Evolutionary conservation across 805 yeast genomes (phyloP).

Genomic region (Kodamaea kaohsiungensis): DNA sequence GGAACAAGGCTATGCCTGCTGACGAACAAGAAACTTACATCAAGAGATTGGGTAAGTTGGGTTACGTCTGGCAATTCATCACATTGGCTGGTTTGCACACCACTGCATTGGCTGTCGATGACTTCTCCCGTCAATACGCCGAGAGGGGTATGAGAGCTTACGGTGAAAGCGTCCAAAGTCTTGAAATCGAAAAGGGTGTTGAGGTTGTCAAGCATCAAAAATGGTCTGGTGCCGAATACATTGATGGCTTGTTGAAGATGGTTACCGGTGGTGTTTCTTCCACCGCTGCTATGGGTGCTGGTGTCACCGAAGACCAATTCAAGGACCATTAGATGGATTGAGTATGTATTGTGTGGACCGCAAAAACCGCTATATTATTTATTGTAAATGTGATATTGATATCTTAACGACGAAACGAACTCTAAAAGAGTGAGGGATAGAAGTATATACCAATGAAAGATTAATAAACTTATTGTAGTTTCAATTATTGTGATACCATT

Average conservation of each 20-base stretch:
- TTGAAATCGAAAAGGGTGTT: constrained; percentile 84
- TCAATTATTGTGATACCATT: no score
- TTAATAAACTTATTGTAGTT: no score
- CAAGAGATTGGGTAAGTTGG: constrained; percentile 79
- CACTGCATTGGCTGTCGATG: constrained; percentile 87
- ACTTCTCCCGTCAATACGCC: constrained; percentile 76
- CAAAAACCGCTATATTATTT: constrained; percentile 13
- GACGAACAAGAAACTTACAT: constrained; percentile 90
- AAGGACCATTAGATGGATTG: constrained; percentile 34
- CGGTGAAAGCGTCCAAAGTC: constrained; percentile 82
- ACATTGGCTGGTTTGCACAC: constrained; percentile 97
- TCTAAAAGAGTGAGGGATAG: not conserved
- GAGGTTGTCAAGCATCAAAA: constrained; percentile 98
- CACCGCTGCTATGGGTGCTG: constrained; percentile 98
- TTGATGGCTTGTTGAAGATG: constrained; percentile 84
- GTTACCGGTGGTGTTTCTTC: constrained; percentile 93
- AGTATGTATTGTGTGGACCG: constrained; percentile 5
- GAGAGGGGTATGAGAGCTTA: constrained; percentile 93
- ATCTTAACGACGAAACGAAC: not conserved
- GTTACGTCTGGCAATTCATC: constrained; percentile 97
- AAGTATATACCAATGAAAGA: not conserved
- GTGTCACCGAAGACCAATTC: constrained; percentile 97
- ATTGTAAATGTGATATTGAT: not conserved
- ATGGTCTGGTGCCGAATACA: constrained; percentile 98
- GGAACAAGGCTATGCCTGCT: constrained; percentile 91